Evolutionary conservation across 768 basidiomycete species (phyloP), one percentile per base, ranked within the genome.

Genomic region (Cystofilobasidium macerans): DNA sequence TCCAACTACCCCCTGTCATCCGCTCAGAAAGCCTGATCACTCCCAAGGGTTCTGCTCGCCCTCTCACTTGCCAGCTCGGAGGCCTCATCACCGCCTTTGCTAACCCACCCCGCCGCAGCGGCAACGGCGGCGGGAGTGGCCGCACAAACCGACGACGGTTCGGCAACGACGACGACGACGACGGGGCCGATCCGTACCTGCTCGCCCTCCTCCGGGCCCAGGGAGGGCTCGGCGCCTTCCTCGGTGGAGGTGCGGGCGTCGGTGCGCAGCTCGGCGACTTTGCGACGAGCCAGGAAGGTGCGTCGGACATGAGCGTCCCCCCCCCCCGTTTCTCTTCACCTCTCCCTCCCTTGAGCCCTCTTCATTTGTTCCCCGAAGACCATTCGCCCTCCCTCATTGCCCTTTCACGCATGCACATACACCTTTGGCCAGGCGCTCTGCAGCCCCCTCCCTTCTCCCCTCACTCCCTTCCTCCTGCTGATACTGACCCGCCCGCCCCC

Each of bases 281-380:
- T 78, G 92, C 88, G 7, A 87, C 90, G 71, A 88, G 84, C 69
- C 88, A 94, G 76, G 88, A 90, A 81, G 88, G 91, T 85, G 62
- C 63, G 78, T 71, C 9, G 28, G n/a, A n/a, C n/a, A n/a, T n/a
- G n/a, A n/a, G n/a, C n/a, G n/a, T n/a, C n/a, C n/a, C n/a, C n/a
- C n/a, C n/a, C n/a, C n/a, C n/a, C n/a, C n/a, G 11, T n/a, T 36
- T 30, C 28, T 18, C 62, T 35, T 7, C 35, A 13, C 42, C 14
- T 36, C 57, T 2, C 26, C 20, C 35, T 22, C 2, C 12, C 14
- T 42, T n/a, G n/a, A n/a, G n/a, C n/a, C n/a, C n/a, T n/a, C n/a
- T n/a, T n/a, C n/a, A n/a, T n/a, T n/a, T n/a, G n/a, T n/a, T n/a
- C n/a, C n/a, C n/a, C n/a, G n/a, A n/a, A n/a, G n/a, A n/a, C n/a